phyloP scores from a whole-genome alignment of 2,329 filamentous ascomycete genomes.

The Pseudocercospora macadamiae region DNA sequence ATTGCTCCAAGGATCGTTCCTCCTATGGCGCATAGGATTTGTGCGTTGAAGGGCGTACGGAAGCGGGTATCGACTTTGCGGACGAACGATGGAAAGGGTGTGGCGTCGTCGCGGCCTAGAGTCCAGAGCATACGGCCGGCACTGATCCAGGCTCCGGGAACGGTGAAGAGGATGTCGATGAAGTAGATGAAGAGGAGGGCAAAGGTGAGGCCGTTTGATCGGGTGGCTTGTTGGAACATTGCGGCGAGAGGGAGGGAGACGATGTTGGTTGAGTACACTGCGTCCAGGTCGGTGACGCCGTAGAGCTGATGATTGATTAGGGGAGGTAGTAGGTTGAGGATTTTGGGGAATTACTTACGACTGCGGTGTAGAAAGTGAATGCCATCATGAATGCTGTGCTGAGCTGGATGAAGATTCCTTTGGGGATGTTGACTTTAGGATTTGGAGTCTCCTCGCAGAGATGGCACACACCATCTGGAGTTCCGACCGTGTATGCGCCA shows the following conservation, averaged over 20 bases:
- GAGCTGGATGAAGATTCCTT: slow-evolving; percentile 56
- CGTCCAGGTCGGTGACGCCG: slow-evolving; percentile 60
- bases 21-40: slow-evolving; percentile 53
- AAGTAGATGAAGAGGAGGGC: slow-evolving; percentile 52
- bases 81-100: slow-evolving; percentile 55
- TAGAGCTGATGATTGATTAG: slow-evolving; percentile 51
- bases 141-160: slow-evolving; percentile 62
- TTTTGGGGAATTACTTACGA: slow-evolving; percentile 30
- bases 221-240: slow-evolving; percentile 61
- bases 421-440: slow-evolving; percentile 57
- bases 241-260: slow-evolving; percentile 62
- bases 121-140: slow-evolving; percentile 66
- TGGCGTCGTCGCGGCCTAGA: slow-evolving; percentile 59
- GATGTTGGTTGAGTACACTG: slow-evolving; percentile 50
- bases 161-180: slow-evolving; percentile 55
- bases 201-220: slow-evolving; percentile 43
- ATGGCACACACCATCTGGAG: slow-evolving; percentile 65
- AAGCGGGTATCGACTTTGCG: slow-evolving; percentile 51
- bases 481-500: slow-evolving; percentile 65
- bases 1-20: slow-evolving; percentile 64
- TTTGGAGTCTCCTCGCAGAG: slow-evolving; percentile 65
- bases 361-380: slow-evolving; percentile 45
- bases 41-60: slow-evolving; percentile 60
- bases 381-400: slow-evolving; percentile 56
- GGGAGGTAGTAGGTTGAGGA: too few relatives aligned